A percentile compares a stretch with the other conserved stretches of the same genome.
These are phyloP conservation scores for Parastagonospora nodorum DNA, from an alignment of 2,329 filamentous ascomycete genomes.

Conservation along the genomic window DNA sequence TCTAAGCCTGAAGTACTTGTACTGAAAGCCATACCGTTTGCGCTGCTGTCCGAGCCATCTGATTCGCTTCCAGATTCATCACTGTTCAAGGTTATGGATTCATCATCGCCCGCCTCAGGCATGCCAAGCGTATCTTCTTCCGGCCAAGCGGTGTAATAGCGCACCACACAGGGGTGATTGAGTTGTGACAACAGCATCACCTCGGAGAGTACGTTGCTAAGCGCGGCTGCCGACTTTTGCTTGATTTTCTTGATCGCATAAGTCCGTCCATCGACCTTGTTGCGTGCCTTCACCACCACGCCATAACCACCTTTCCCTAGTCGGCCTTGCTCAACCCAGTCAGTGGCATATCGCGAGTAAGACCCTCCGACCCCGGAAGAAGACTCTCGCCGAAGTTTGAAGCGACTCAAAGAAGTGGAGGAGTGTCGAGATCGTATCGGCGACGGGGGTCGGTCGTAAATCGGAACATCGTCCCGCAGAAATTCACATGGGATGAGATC, in stretches of 20 bases:
- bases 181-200: constrained; percentile 89
- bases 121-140: constrained; percentile 66
- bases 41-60: constrained; percentile 30
- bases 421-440: constrained; percentile 44
- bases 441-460: constrained; percentile 43
- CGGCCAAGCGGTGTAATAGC: constrained; percentile 95
- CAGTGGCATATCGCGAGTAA: constrained; percentile 79
- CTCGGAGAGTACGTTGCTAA: constrained; percentile 83
- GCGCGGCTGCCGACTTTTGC: constrained; percentile 72
- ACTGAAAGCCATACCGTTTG: constrained; percentile 61
- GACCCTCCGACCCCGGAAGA: constrained; percentile 39
- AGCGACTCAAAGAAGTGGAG: constrained; percentile 41
- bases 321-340: constrained; percentile 88
- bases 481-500: constrained; percentile 66
- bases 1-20: constrained; percentile 79
- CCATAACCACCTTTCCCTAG: constrained; percentile 95
- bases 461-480: constrained; percentile 55
- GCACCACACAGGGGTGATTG: constrained; percentile 84
- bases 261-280: constrained; percentile 89
- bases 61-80: constrained; percentile 34
- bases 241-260: constrained; percentile 98
- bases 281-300: constrained; percentile 92
- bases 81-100: constrained; percentile 31
- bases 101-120: constrained; percentile 44
- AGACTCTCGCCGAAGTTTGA: constrained; percentile 43